Conservation (phyloP, 208 protist genomes). For the Leishmania mexicana region DNA sequence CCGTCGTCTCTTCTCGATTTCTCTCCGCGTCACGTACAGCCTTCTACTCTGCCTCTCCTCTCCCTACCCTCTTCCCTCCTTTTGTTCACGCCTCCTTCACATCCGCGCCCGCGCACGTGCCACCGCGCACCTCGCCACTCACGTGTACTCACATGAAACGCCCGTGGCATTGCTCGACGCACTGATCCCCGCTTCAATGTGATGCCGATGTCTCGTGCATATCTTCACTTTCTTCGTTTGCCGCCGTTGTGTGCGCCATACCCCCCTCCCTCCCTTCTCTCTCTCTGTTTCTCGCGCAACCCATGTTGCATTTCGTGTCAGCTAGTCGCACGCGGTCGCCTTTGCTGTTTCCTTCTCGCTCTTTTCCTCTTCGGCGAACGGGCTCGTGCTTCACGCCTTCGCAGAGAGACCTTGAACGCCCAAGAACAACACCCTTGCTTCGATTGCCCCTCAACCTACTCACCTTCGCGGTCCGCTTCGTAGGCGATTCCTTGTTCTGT, state of each 20-base stretch:
- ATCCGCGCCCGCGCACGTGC: background rate
- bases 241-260: background rate
- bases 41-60: background rate
- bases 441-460: no score
- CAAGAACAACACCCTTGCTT: background rate
- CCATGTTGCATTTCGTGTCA: background rate
- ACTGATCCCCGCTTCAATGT: background rate
- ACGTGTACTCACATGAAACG: background rate
- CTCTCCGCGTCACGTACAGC: background rate
- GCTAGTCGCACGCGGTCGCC: background rate
- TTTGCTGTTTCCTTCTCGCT: background rate
- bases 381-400: background rate
- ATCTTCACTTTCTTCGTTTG: background rate
- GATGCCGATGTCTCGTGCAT: background rate
- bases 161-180: background rate
- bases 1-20: background rate
- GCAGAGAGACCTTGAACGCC: background rate
- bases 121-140: background rate
- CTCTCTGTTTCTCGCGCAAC: background rate
- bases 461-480: background rate
- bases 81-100: background rate
- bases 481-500: background rate
- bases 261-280: background rate
- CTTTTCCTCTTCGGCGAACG: background rate
- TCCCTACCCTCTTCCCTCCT: background rate